These are phyloP conservation scores for Acorus gramineus DNA, from an alignment of 106 monocot genomes.

Conservation along the genomic window DNA sequence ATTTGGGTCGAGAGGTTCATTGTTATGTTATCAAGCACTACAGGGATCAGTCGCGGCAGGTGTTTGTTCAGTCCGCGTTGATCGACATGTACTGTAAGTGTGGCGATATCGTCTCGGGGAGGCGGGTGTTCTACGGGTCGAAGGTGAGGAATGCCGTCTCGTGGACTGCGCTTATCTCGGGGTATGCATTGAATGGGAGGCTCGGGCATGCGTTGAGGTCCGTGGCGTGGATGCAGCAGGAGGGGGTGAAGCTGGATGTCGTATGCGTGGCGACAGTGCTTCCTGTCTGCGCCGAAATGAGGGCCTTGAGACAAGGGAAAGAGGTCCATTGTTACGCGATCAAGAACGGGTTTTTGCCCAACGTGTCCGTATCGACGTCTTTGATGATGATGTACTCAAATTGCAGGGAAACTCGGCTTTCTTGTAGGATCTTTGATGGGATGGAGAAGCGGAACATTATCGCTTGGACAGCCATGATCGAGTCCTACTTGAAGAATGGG, in stretches of 20 bases:
- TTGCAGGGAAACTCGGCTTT: conserved; percentile 41
- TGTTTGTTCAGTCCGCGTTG: conserved; percentile 50
- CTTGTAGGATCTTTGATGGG: conserved; percentile 48
- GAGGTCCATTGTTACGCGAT: conserved; percentile 64
- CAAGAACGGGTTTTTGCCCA: conserved; percentile 60
- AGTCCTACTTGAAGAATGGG: conserved; percentile 56
- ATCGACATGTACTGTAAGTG: conserved; percentile 95
- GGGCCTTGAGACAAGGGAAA: conserved; percentile 60
- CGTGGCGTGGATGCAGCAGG: conserved; percentile 86
- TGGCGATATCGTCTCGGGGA: conserved; percentile 61
- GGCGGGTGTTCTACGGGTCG: conserved; percentile 67
- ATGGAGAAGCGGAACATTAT: conserved; percentile 58
- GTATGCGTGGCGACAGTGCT: conserved; percentile 61
- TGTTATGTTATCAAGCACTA: conserved; percentile 51
- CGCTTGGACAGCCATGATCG: conserved; percentile 82
- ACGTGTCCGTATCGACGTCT: conserved; percentile 61
- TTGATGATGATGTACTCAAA: conserved; percentile 65
- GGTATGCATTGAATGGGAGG: conserved; percentile 71
- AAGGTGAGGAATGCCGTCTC: conserved; percentile 49
- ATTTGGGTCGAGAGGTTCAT: conserved; percentile 75
- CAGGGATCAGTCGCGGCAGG: conserved; percentile 20
- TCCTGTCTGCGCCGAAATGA: conserved; percentile 49
- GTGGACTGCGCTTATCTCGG: conserved; percentile 91
- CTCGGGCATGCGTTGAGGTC: conserved; percentile 68
- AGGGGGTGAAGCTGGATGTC: conserved; percentile 69